Evolutionary conservation across 2,329 filamentous ascomycete species (phyloP), one percentile per base, ranked within the genome.

Genomic region (Monosporascus sp.): DNA sequence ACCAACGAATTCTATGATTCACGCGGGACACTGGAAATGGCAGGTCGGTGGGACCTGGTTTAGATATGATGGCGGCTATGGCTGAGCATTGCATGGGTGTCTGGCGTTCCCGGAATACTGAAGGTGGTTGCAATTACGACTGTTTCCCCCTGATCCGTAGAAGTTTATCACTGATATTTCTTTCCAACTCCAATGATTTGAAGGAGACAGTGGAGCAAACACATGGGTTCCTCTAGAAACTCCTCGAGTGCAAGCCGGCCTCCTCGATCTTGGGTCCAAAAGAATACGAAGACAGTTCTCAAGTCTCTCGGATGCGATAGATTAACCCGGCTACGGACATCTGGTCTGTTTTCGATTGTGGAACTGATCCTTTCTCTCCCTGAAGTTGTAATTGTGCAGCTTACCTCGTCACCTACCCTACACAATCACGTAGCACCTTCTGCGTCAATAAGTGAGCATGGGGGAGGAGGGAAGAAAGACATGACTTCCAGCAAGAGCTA

Each of bases 31-130:
- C 55, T 58, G 54, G 56, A 59, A 54, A 60, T 1, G 36, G 40
- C 16, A n/a, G n/a, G 50, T 49, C 45, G 43, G 43, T 14, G 54
- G 56, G 14, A 48, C 24, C 52, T 40, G 48, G 46, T 22, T 51
- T 36, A 43, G 22, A 59, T 58, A 62, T 60, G 52, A 50, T 26
- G 50, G 48, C 38, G 56, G 53, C 54, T 40, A 51, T 48, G 38
- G 55, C 51, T 53, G 50, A 61, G 63, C 65, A 66, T 67, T 66
- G 60, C 57, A 67, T 59, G 63, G 68, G 68, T 64, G 67, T 69
- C 63, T 51, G 68, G 66, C 62, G 66, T 67, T 64, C 48, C 43
- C 14, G 57, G 55, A 63, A 65, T 61, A 65, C 54, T 61, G 58
- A 57, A 56, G 27, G 43, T 53, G 50, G 51, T 59, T 61, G 56